Conservation (phyloP, 1,284 basidiomycete genomes). For the Peniophora sp. region DNA sequence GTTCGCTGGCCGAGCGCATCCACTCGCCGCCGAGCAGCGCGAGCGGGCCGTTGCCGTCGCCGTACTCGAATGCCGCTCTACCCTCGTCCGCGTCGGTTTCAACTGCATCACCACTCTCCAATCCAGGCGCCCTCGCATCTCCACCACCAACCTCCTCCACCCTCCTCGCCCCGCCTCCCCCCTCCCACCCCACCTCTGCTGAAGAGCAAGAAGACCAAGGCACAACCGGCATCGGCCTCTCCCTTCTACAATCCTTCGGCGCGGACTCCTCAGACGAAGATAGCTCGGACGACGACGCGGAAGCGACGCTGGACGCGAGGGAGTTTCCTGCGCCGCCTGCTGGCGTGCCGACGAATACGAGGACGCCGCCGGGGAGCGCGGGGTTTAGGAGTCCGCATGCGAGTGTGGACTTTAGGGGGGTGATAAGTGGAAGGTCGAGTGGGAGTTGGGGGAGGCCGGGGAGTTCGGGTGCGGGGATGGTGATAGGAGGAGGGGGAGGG, state of each 20-base stretch:
- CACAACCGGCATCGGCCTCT: constrained; percentile 59
- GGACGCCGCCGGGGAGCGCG: too few species aligned
- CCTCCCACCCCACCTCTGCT: constrained; percentile 18
- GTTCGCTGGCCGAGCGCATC: background rate
- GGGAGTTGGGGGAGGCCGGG: too few species aligned
- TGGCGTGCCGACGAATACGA: too few species aligned
- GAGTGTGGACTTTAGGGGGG: too few species aligned
- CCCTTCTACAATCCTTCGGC: constrained; percentile 46
- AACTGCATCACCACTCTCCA: background rate
- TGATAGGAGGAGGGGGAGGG: too few species aligned
- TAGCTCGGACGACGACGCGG: constrained; percentile 10
- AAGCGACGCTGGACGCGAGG: constrained; percentile 6
- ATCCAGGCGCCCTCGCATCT: background rate
- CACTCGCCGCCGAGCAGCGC: background rate
- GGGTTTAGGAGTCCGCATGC: too few species aligned
- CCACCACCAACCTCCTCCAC: background rate
- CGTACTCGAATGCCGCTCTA: background rate
- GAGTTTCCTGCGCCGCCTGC: too few species aligned
- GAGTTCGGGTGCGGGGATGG: too few species aligned
- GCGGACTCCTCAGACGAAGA: constrained; percentile 26
- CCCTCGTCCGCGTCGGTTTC: background rate
- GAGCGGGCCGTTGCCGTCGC: too few species aligned
- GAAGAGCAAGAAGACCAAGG: constrained; percentile 33
- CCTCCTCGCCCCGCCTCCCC: constrained; percentile 2
- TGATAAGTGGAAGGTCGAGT: too few species aligned